Evolutionary conservation across 768 basidiomycete species (phyloP).

Genomic region (Trichaptum fuscoviolaceum): DNA sequence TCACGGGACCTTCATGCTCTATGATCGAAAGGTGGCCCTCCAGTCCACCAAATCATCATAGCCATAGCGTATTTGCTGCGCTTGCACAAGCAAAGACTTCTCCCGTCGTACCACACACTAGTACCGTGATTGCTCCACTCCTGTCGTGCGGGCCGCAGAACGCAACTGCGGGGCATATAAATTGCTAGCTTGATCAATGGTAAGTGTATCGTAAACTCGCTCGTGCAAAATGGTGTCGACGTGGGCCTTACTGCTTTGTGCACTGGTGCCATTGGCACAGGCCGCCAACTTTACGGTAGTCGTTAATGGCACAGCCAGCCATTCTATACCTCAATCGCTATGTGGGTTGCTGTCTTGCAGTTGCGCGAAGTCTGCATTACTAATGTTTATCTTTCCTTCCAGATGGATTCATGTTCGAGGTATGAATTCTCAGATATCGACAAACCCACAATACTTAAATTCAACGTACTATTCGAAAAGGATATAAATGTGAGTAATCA

Average conservation of each 20-base stretch:
- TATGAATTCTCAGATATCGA: constrained; percentile 15
- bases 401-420: constrained; percentile 63
- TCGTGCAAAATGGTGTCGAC: neutral
- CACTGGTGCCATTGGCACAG: neutral
- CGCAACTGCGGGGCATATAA: neutral
- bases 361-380: neutral
- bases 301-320: constrained; percentile 42
- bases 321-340: constrained; percentile 45
- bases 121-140: no score
- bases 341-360: constrained; percentile 31
- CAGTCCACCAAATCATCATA: neutral
- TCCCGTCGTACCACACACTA: neutral
- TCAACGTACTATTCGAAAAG: constrained; percentile 22
- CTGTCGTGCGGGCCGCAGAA: neutral
- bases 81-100: neutral
- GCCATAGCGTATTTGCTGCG: neutral
- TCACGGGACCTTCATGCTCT: neutral
- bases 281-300: neutral
- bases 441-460: neutral
- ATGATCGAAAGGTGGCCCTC: neutral
- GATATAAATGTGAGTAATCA: constrained; percentile 53
- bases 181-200: neutral
- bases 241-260: neutral
- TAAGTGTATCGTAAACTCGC: neutral
- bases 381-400: constrained; percentile 3